These are phyloP conservation scores for Kwoniella sp. DNA, from an alignment of 768 basidiomycete species.

Conservation along the genomic window DNA sequence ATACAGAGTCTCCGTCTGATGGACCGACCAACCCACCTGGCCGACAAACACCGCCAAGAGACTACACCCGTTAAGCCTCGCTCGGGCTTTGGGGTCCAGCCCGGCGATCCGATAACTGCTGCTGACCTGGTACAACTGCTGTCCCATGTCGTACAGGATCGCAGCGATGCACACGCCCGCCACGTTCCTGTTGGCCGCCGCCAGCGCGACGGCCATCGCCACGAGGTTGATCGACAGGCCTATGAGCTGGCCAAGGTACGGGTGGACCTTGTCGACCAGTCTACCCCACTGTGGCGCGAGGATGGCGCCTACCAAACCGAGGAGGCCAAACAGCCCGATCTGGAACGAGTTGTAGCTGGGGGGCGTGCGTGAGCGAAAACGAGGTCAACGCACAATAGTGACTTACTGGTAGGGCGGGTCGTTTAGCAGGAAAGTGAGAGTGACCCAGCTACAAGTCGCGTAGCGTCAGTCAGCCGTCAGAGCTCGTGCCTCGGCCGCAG, in stretches of 20 bases:
- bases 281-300: constrained; percentile 67
- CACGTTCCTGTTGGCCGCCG: constrained; percentile 65
- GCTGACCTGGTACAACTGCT: constrained; percentile 71
- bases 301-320: constrained; percentile 61
- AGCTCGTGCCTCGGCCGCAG: not conserved
- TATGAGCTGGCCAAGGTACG: constrained; percentile 70
- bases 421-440: constrained; percentile 70
- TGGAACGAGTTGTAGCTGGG: constrained; percentile 54
- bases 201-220: constrained; percentile 57
- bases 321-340: constrained; percentile 70
- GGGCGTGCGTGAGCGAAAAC: not conserved
- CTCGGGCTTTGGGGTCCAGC: constrained; percentile 55
- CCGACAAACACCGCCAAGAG: constrained; percentile 72
- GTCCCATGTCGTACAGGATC: constrained; percentile 65
- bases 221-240: constrained; percentile 51
- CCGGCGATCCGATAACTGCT: constrained; percentile 58
- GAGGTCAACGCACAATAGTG: not conserved
- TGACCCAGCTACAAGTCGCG: constrained; percentile 47
- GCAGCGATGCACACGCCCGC: constrained; percentile 66
- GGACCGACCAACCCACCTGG: constrained; percentile 54
- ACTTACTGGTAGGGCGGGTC: constrained; percentile 67
- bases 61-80: constrained; percentile 71
- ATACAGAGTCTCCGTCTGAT: not conserved
- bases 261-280: constrained; percentile 64
- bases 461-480: constrained; percentile 12